Conservation (phyloP, 495 filamentous ascomycete species). For the Penicillium turbatum region DNA sequence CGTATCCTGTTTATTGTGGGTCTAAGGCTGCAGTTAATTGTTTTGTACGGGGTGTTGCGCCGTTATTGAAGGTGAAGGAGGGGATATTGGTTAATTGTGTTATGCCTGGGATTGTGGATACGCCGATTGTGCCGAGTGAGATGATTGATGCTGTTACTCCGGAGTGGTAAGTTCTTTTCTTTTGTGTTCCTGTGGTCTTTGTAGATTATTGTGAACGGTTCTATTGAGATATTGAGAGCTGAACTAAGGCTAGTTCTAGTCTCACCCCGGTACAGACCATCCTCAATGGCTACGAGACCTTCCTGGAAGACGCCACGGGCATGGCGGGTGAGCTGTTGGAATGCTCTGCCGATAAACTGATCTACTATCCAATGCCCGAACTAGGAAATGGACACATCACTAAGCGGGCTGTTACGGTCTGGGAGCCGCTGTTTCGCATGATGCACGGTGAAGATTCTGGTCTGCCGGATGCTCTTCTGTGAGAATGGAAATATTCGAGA, state of each 20-base stretch:
- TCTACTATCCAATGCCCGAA: constrained; percentile 22
- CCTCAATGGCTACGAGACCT: constrained; percentile 21
- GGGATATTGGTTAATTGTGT: constrained; percentile 30
- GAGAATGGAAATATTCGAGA: constrained; percentile 4
- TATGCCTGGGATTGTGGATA: constrained; percentile 27
- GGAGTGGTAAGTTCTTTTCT: constrained; percentile 20
- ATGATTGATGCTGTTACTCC: constrained; percentile 26
- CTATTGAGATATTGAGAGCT: no score
- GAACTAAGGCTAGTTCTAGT: constrained; percentile 5
- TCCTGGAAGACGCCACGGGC: constrained; percentile 25
- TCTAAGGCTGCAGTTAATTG: constrained; percentile 28
- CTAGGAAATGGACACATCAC: constrained; percentile 26
- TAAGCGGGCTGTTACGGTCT: constrained; percentile 26
- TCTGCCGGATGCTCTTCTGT: constrained; percentile 24
- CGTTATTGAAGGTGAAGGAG: constrained; percentile 27
- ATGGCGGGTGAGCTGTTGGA: constrained; percentile 29
- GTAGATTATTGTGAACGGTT: no score
- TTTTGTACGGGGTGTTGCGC: constrained; percentile 25
- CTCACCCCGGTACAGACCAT: constrained; percentile 25
- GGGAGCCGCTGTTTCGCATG: constrained; percentile 30
- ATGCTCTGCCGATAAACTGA: constrained; percentile 24
- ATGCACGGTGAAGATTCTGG: constrained; percentile 27
- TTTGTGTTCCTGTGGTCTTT: background rate
- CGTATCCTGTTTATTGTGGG: constrained; percentile 30
- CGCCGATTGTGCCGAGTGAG: constrained; percentile 27